Evolutionary conservation across 805 yeast genomes (phyloP).

Genomic region (Wickerhamiella sorbophila): DNA sequence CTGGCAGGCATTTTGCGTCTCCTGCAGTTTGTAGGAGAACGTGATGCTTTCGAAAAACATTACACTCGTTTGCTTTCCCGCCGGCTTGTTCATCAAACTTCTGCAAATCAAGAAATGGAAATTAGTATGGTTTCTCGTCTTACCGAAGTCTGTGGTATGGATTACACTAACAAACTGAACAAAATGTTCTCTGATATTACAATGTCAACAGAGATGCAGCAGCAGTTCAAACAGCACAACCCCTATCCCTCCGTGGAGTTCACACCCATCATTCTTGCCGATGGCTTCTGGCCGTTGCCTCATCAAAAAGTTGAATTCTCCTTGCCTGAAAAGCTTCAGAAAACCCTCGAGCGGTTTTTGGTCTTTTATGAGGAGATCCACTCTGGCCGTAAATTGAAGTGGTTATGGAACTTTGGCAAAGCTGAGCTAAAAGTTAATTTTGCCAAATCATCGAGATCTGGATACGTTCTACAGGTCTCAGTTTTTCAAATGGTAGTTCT

Average conservation of each 20-base stretch:
- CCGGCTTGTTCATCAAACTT: conserved; percentile 74
- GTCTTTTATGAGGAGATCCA: conserved; percentile 61
- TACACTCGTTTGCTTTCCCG: conserved; percentile 81
- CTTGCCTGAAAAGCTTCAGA: conserved; percentile 53
- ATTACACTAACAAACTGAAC: conserved; percentile 84
- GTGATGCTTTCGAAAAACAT: conserved; percentile 87
- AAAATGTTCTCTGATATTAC: conserved; percentile 93
- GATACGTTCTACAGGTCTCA: conserved; percentile 52
- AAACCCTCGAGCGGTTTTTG: conserved; percentile 52
- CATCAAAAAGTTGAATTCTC: conserved; percentile 34
- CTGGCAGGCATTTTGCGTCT: conserved; percentile 76
- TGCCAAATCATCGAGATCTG: conserved; percentile 56
- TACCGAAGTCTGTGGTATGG: conserved; percentile 79
- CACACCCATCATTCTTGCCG: conserved; percentile 67
- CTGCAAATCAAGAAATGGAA: conserved; percentile 74
- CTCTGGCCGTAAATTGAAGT: conserved; percentile 74
- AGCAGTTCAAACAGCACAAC: conserved; percentile 33
- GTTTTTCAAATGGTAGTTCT: conserved; percentile 78
- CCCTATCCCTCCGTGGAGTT: conserved; percentile 29
- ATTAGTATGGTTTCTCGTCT: conserved; percentile 70
- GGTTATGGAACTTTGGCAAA: conserved; percentile 93
- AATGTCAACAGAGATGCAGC: conserved; percentile 61
- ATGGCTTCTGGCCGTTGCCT: conserved; percentile 76
- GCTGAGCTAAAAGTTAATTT: conserved; percentile 83
- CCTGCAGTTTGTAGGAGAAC: conserved; percentile 79